Percentiles rank a stretch among this genome's conserved stretches.
phyloP scores from a whole-genome alignment of 805 yeast species.

The Metschnikowia drakensbergensis region DNA sequence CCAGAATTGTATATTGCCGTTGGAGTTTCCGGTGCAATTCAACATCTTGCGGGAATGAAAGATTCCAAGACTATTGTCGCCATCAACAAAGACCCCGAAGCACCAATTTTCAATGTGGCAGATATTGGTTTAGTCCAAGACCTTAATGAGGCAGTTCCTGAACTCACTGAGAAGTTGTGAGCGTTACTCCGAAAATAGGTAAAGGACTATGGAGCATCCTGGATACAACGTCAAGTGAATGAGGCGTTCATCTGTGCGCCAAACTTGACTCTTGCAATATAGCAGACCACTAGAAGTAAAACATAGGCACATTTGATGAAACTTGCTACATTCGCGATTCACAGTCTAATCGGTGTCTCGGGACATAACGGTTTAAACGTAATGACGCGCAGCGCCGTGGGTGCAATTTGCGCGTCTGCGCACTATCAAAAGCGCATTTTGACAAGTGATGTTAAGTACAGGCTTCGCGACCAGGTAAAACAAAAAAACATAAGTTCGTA shows the following conservation, averaged over 20 bases:
- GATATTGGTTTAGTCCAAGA: slow-evolving; percentile 91
- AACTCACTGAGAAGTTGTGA: slow-evolving; percentile 70
- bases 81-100: slow-evolving; percentile 89
- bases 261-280: background rate
- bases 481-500: slow-evolving; percentile 4
- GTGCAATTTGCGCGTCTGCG: slow-evolving; percentile 3
- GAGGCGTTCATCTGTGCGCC: background rate
- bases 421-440: slow-evolving; percentile 1
- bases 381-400: slow-evolving; percentile 1
- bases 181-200: background rate
- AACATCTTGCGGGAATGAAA: slow-evolving; percentile 98
- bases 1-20: slow-evolving; percentile 92
- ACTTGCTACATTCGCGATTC: too few species aligned
- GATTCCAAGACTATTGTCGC: slow-evolving; percentile 93
- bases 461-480: slow-evolving; percentile 5
- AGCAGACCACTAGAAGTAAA: background rate
- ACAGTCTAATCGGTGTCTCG: too few species aligned
- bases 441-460: slow-evolving; percentile 2
- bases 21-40: slow-evolving; percentile 96
- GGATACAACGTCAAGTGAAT: background rate
- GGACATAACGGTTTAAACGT: background rate
- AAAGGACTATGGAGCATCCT: background rate
- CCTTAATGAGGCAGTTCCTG: slow-evolving; percentile 82
- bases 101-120: slow-evolving; percentile 88
- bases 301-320: too few species aligned